Evolutionary conservation across 345 rosid genomes (phyloP), one percentile per base, ranked within the genome.

Genomic region (Gossypium mustelinum): DNA sequence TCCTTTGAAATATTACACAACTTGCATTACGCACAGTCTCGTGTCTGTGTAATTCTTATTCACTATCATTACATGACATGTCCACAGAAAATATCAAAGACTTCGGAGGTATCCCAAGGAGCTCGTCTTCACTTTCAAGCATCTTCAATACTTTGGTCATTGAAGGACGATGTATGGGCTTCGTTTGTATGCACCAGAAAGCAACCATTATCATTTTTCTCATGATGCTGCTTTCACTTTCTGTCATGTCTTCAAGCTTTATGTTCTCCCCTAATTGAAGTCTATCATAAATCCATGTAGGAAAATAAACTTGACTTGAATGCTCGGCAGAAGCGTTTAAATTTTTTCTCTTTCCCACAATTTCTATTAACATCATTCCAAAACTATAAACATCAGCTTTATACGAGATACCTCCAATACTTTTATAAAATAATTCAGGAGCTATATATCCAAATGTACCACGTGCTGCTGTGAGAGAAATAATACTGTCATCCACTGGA

Each of bases 291-390:
- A 75, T 17, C 73, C 78, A 75, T 0, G 43, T 18, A 3, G 78
- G 65, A 11, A 75, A 66, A 14, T 75, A 75, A 11, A 22, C 24
- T 75, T 75, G 73, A 55, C 78, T 75, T 12, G 48, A 22, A 9
- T 55, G 54, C 0, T 56, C 52, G 0, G 20, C n/a, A 39, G 0
- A 44, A 2, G 18, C 2, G 0, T 71, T 39, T 7, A 56, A 0
- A 34, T 70, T 70, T 41, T 34, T 75, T 64, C 77, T 75, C 11
- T 24, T 54, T 1, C 72, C 63, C 3, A 54, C 64, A 25, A 75
- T 75, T 54, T 75, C 77, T 12, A 75, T 72, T 7, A 72, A 0
- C 74, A 70, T 29, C 74, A 54, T 70, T 11, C 74, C 62, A 2
- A 54, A 70, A 9, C 74, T 54, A 17, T 70, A 70, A 11, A 70